Evolutionary conservation across 2,329 filamentous ascomycete genomes (phyloP).

Genomic region (Pseudocercospora fuligena): DNA sequence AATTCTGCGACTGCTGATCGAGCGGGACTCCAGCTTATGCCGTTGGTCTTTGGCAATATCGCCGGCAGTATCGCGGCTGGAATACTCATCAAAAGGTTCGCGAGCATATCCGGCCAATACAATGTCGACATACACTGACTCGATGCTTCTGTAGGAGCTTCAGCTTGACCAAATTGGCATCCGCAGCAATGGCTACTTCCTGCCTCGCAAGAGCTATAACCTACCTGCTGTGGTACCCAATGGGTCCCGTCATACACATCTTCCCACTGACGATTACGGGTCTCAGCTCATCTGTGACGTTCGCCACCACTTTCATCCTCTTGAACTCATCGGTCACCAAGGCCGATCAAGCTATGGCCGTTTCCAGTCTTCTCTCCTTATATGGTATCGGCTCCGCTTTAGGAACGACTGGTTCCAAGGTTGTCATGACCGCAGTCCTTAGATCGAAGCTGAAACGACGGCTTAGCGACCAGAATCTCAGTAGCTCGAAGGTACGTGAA

Average conservation of each 20-base stretch:
- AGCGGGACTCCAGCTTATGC: slow-evolving; percentile 7
- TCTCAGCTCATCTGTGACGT: slow-evolving; percentile 4
- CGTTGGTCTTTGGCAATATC: slow-evolving; percentile 2
- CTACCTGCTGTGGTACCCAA: slow-evolving; percentile 3
- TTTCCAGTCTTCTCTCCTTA: slow-evolving; percentile 1
- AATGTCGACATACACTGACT: background rate
- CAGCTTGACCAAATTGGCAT: background rate
- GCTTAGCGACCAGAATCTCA: background rate
- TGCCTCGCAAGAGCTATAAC: slow-evolving; percentile 6
- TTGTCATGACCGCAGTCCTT: background rate
- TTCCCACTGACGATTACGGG: background rate
- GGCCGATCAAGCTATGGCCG: slow-evolving; percentile 3
- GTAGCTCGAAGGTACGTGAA: slow-evolving; percentile 1
- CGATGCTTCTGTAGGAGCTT: background rate
- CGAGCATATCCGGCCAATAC: background rate
- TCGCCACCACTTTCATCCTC: slow-evolving; percentile 6
- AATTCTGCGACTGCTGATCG: slow-evolving; percentile 4
- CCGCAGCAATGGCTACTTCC: background rate
- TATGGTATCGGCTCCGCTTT: slow-evolving; percentile 6
- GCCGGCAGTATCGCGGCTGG: background rate
- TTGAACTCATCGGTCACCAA: slow-evolving; percentile 4
- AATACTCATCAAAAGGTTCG: slow-evolving; percentile 11
- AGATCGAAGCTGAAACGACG: background rate
- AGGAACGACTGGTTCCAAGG: slow-evolving; percentile 1
- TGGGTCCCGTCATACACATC: background rate